Base-by-base conservation (phyloP, 306 rosid genomes). In the Quercus gilva region DNA sequence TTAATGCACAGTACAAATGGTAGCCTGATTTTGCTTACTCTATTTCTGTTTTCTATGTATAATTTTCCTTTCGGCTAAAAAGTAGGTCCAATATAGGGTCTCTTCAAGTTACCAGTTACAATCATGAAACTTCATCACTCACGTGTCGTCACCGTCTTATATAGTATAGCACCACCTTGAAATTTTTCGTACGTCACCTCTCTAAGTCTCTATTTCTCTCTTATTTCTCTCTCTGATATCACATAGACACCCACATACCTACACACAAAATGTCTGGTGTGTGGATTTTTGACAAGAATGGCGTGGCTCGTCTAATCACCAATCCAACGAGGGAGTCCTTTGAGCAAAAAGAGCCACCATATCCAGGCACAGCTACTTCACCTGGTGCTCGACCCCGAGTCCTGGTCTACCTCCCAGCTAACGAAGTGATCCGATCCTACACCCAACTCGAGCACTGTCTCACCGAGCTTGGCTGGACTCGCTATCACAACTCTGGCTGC, bases 261-360 rank as follows among this genome's bases (percentile, higher is more conserved):
- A 2, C 41, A 35, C 51, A 12, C n/a, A 13, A 10, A n/a, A 94
- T 94, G 98, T 94, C 98, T 15, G 98, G 98, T 5, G 98, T 94
- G 25, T 94, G 97, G 98, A 87, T 94, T 6, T 94, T 94, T 68
- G 94, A 89, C 90, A 92, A 90, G 85, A 92, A 87, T n/a, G 98
- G 98, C 1, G 97, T 94, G 79, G 86, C 86, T 2, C 90, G 97
- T 15, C 85, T 92, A 1, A 85, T 94, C 37, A 56, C 84, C 5
- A 87, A 90, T 90, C 98, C 98, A 19, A 94, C 96, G 1, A 76
- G 90, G 69, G 98, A 94, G 41, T 89, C 98, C 17, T 94, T 94
- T 76, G 97, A 94, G 87, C 87, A 78, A 5, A 89, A 65, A 75
- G 86, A 87, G 21, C 87, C 90, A 1, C 70, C 87, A 0, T 26